phyloP scores from a whole-genome alignment of 257 asterid genomes.

The Nicotiana tabacum region DNA sequence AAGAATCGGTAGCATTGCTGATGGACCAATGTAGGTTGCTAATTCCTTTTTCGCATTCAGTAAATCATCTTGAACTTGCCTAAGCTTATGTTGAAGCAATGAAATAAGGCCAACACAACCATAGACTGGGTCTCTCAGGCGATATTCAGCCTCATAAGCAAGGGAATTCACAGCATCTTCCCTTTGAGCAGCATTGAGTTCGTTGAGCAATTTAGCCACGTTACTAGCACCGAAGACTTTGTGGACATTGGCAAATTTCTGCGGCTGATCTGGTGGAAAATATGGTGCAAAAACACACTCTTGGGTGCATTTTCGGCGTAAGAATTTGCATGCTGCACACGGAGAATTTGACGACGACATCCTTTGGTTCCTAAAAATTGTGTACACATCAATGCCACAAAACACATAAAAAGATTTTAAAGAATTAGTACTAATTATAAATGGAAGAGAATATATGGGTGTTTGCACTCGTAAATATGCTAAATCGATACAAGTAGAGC shows the following conservation, averaged over 20 bases:
- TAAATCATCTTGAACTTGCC: constrained; percentile 51
- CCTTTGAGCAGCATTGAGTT: constrained; percentile 48
- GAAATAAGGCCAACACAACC: constrained; percentile 93
- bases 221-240: constrained; percentile 89
- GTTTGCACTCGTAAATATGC: neutral
- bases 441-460: neutral
- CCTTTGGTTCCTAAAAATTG: neutral
- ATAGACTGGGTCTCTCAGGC: constrained; percentile 74
- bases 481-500: neutral
- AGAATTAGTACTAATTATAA: neutral
- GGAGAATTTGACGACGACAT: constrained; percentile 87
- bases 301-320: constrained; percentile 81
- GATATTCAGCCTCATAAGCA: constrained; percentile 77
- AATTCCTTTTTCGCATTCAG: constrained; percentile 56
- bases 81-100: constrained; percentile 54
- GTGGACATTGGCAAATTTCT: constrained; percentile 79
- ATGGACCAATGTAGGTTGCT: constrained; percentile 51
- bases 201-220: constrained; percentile 74
- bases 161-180: constrained; percentile 81
- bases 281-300: constrained; percentile 89
- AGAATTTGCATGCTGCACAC: constrained; percentile 90
- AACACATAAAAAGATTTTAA: neutral
- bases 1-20: constrained; percentile 39
- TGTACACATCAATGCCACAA: constrained; percentile 6
- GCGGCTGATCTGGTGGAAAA: constrained; percentile 84